phyloP scores from a whole-genome alignment of 2,329 filamentous ascomycete genomes.

The Colletotrichum higginsianum region DNA sequence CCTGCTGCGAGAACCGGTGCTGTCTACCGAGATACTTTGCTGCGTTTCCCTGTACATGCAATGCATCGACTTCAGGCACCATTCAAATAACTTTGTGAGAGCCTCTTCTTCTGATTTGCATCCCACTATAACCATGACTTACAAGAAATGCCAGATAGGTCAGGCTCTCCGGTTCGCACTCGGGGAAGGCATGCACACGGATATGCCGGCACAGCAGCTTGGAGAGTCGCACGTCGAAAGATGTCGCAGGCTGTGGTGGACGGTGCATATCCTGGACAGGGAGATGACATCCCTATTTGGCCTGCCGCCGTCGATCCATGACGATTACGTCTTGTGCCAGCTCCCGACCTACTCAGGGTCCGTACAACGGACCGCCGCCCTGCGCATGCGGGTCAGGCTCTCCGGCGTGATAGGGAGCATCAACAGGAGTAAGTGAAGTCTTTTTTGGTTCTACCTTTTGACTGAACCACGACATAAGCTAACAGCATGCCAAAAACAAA shows the following conservation, averaged over 20 bases:
- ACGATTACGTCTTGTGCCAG: constrained; percentile 65
- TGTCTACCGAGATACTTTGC: constrained; percentile 65
- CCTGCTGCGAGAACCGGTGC: constrained; percentile 58
- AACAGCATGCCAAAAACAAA: not conserved
- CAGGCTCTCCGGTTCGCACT: constrained; percentile 66
- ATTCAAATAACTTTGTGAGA: constrained; percentile 61
- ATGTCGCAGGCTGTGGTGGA: constrained; percentile 68
- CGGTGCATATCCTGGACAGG: constrained; percentile 66
- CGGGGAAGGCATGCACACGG: constrained; percentile 66
- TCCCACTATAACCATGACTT: not conserved
- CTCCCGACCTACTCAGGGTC: constrained; percentile 51
- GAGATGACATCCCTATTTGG: constrained; percentile 70
- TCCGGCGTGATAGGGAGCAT: constrained; percentile 51
- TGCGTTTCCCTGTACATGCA: constrained; percentile 68
- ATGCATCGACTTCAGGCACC: constrained; percentile 62
- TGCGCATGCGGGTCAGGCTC: constrained; percentile 53
- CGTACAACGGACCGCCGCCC: constrained; percentile 46
- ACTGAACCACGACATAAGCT: not conserved
- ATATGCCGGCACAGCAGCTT: constrained; percentile 61
- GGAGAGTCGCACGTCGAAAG: constrained; percentile 59
- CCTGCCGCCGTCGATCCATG: constrained; percentile 62
- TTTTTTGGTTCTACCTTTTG: too few relatives aligned
- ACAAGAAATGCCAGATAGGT: constrained; percentile 55
- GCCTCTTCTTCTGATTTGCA: not conserved
- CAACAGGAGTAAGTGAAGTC: constrained; percentile 46